These are phyloP conservation scores for Tolypocladium amazonense DNA, from an alignment of 2,329 filamentous ascomycete species.

Conservation along the genomic window DNA sequence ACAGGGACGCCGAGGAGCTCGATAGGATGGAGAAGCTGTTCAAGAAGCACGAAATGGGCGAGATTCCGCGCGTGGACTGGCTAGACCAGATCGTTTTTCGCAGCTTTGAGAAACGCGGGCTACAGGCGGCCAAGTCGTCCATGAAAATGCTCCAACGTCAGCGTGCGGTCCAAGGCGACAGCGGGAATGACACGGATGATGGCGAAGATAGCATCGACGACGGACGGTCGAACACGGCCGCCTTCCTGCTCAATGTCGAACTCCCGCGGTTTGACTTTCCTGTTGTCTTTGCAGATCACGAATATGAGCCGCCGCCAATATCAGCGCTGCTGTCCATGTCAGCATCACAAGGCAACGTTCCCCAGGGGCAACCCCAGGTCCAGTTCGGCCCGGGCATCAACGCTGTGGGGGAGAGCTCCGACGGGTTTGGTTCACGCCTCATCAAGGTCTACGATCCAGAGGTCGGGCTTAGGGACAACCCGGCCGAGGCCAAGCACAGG, in stretches of 20 bases:
- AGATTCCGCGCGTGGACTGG: conserved; percentile 89
- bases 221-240: conserved; percentile 37
- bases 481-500: conserved; percentile 89
- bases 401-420: conserved; percentile 43
- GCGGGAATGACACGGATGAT: conserved; percentile 15
- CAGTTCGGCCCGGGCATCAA: conserved; percentile 86
- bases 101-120: conserved; percentile 68
- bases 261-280: conserved; percentile 93
- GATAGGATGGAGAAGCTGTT: conserved; percentile 82
- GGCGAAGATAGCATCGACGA: conserved; percentile 23
- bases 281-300: conserved; percentile 87
- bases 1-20: conserved; percentile 71
- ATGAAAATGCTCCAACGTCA: conserved; percentile 46
- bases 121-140: conserved; percentile 53
- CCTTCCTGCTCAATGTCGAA: conserved; percentile 81
- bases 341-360: conserved; percentile 51
- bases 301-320: conserved; percentile 77
- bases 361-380: conserved; percentile 78
- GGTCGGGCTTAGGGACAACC: conserved; percentile 79
- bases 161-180: conserved; percentile 29
- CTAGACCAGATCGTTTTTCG: conserved; percentile 90
- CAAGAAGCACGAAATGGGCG: conserved; percentile 97
- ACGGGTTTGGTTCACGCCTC: conserved; percentile 46
- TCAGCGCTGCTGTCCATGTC: conserved; percentile 57
- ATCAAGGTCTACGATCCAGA: conserved; percentile 91